Conservation (phyloP, 2,329 filamentous ascomycete genomes). For the Calonectria henricotiae region DNA sequence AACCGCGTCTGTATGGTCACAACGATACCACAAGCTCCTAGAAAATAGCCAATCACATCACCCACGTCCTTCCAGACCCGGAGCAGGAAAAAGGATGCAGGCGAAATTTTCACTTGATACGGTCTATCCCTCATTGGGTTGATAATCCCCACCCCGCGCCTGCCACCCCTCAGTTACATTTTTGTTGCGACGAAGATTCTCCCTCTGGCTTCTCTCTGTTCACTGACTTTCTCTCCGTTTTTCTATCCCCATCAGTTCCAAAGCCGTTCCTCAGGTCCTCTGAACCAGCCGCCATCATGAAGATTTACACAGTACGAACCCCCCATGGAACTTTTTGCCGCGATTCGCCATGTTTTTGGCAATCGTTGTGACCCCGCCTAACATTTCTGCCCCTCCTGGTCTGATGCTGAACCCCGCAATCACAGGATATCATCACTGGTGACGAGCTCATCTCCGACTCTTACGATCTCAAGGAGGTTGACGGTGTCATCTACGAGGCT, state of each 20-base stretch:
- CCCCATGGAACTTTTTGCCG: neutral
- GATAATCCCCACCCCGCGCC: constrained; percentile 49
- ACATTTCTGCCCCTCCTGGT: constrained; percentile 40
- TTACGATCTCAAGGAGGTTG: constrained; percentile 86
- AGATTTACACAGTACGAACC: constrained; percentile 78
- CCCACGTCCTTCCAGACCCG: constrained; percentile 19
- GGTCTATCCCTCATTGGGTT: constrained; percentile 28
- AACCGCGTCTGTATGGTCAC: constrained; percentile 22
- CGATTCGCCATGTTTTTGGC: constrained; percentile 16
- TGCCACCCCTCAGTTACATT: constrained; percentile 51
- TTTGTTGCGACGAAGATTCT: constrained; percentile 51
- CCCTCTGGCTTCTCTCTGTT: constrained; percentile 44
- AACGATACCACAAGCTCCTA: neutral
- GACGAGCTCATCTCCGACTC: constrained; percentile 99
- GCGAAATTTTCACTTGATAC: constrained; percentile 35
- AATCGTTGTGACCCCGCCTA: constrained; percentile 43
- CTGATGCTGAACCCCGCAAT: constrained; percentile 53
- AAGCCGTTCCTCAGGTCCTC: constrained; percentile 43
- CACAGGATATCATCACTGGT: constrained; percentile 87
- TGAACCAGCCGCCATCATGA: constrained; percentile 73
- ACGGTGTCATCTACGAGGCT: constrained; percentile 88
- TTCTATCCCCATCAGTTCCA: constrained; percentile 44
- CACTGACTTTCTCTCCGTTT: constrained; percentile 38
- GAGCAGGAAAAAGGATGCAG: constrained; percentile 35
- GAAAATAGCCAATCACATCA: constrained; percentile 19